Percentiles rank a stretch among this genome's conserved stretches.
These are phyloP conservation scores for Fraxinus platypoda DNA, from an alignment of 305 asterid species.

Conservation along the genomic window DNA sequence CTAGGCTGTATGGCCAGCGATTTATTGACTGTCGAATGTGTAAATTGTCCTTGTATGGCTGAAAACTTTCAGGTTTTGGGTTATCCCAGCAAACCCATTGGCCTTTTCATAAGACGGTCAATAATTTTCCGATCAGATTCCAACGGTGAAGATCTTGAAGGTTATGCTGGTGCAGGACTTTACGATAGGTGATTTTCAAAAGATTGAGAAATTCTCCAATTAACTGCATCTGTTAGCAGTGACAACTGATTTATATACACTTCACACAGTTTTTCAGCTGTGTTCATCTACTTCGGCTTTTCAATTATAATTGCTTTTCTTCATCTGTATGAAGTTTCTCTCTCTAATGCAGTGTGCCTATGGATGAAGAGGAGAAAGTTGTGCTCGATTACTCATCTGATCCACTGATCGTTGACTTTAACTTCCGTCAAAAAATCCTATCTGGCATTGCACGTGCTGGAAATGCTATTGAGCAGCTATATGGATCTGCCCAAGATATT, in stretches of 20 bases:
- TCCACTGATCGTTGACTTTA: constrained; percentile 51
- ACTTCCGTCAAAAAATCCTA: constrained; percentile 68
- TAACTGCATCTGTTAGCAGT: background rate
- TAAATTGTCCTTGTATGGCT: constrained; percentile 2
- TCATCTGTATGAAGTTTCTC: constrained; percentile 4
- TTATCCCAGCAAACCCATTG: constrained; percentile 97
- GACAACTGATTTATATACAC: background rate
- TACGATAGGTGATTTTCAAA: constrained; percentile 71
- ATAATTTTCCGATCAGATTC: constrained; percentile 98
- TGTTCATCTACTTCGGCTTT: background rate
- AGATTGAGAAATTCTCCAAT: background rate
- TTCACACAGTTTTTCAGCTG: constrained; percentile 6
- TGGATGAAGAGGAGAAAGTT: constrained; percentile 90
- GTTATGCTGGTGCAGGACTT: constrained; percentile 99
- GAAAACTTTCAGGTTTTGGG: constrained; percentile 75
- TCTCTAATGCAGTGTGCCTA: constrained; percentile 73
- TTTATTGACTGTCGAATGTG: constrained; percentile 7
- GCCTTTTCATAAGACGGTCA: constrained; percentile 79
- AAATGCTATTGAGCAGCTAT: constrained; percentile 75
- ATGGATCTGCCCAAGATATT: constrained; percentile 90
- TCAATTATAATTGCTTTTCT: background rate
- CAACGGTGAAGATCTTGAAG: constrained; percentile 99
- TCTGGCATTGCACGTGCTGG: constrained; percentile 83
- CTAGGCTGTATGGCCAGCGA: background rate
- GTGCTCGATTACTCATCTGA: constrained; percentile 84